phyloP scores from a whole-genome alignment of 495 filamentous ascomycete species.

The Aspergillus incahuasiensis region DNA sequence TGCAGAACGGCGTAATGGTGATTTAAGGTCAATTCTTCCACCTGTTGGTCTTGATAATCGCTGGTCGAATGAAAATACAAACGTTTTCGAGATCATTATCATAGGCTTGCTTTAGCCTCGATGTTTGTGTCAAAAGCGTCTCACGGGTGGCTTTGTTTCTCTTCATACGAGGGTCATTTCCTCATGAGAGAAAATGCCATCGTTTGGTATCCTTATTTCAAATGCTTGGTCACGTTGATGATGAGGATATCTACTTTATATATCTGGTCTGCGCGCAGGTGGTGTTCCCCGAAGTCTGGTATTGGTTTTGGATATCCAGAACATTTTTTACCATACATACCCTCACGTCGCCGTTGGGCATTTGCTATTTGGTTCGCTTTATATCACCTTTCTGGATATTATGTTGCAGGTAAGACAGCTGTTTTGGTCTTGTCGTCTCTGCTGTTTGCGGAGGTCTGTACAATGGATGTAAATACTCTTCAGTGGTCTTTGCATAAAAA shows the following conservation, averaged over 20 bases:
- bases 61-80: slow-evolving; percentile 18
- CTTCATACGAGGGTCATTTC: background rate
- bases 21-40: slow-evolving; percentile 1
- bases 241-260: background rate
- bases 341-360: background rate
- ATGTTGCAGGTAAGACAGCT: slow-evolving; percentile 12
- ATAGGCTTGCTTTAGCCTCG: background rate
- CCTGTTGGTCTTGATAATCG: slow-evolving; percentile 17
- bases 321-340: background rate
- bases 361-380: background rate
- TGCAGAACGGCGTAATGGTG: background rate
- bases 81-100: slow-evolving; percentile 8
- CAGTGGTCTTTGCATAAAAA: slow-evolving; percentile 19
- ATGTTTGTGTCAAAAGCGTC: background rate
- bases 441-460: slow-evolving; percentile 20
- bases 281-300: slow-evolving; percentile 1
- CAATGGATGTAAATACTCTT: slow-evolving; percentile 21
- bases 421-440: slow-evolving; percentile 20
- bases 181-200: background rate
- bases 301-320: background rate
- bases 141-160: background rate
- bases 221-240: background rate
- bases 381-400: slow-evolving; percentile 17
- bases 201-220: background rate
- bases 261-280: slow-evolving; percentile 6